Percentiles rank a stretch among this genome's conserved stretches.
Evolutionary conservation across 371 early-diverging fungal genomes (phyloP).

Genomic region (Zancudomyces culisetae): DNA sequence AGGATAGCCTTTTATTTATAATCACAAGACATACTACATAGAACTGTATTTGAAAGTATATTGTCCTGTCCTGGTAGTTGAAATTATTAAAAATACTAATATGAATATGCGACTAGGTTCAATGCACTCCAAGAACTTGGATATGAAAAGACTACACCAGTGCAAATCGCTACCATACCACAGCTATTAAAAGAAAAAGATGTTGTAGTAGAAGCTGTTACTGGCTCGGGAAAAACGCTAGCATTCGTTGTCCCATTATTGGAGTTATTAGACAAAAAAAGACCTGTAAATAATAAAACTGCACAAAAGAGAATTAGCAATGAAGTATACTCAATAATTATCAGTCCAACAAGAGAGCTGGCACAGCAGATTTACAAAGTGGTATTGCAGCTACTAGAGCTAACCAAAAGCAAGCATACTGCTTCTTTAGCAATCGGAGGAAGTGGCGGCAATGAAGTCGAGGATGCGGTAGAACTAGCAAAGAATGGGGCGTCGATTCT

Average conservation of each 20-base stretch:
- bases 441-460: conserved; percentile 10
- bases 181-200: conserved; percentile 81
- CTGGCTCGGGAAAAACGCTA: conserved; percentile 98
- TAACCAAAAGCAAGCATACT: conserved; percentile 16
- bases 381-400: conserved; percentile 30
- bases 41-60: too few species aligned
- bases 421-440: conserved; percentile 25
- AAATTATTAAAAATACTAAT: too few species aligned
- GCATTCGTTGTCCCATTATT: conserved; percentile 93
- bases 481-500: conserved; percentile 55
- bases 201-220: conserved; percentile 97
- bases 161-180: conserved; percentile 78
- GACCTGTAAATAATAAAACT: conserved; percentile 22
- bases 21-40: too few species aligned
- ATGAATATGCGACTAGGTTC: too few species aligned
- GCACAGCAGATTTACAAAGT: conserved; percentile 81
- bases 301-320: too few species aligned
- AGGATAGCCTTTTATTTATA: not conserved
- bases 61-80: too few species aligned
- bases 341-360: conserved; percentile 93
- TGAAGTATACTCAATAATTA: conserved; percentile 77
- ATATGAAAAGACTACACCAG: conserved; percentile 61
- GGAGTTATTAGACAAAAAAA: conserved; percentile 52
- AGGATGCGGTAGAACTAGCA: conserved; percentile 21
- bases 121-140: conserved; percentile 11